Conservation (phyloP, 805 yeast species). For the Metschnikowia lachancei region DNA sequence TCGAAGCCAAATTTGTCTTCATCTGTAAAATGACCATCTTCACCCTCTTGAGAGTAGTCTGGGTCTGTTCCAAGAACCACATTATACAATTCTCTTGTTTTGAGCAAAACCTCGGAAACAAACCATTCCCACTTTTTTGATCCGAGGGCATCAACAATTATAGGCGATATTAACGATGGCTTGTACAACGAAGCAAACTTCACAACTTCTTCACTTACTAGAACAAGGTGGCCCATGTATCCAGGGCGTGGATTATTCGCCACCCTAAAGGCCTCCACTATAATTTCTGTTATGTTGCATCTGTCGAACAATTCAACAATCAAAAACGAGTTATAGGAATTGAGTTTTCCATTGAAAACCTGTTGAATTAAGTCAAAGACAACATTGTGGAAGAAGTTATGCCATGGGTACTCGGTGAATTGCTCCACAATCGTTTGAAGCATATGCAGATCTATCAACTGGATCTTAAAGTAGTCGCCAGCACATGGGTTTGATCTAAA, state of each 20-base stretch:
- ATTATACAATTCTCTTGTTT: conserved; percentile 55
- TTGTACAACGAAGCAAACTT: conserved; percentile 69
- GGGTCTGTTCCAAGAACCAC: conserved; percentile 51
- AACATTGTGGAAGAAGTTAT: conserved; percentile 93
- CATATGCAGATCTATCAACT: conserved; percentile 70
- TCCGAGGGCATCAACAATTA: conserved; percentile 58
- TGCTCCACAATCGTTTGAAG: conserved; percentile 64
- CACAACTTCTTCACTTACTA: conserved; percentile 93
- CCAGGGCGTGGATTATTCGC: conserved; percentile 68
- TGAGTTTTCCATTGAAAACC: conserved; percentile 85
- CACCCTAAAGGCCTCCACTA: conserved; percentile 53
- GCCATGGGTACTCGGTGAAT: conserved; percentile 91
- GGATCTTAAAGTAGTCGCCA: conserved; percentile 85
- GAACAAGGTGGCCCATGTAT: conserved; percentile 93
- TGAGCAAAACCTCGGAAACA: conserved; percentile 46
- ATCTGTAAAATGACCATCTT: conserved; percentile 7
- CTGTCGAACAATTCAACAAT: conserved; percentile 30
- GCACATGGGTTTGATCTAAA: conserved; percentile 61
- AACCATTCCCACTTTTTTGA: conserved; percentile 46
- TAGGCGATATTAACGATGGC: conserved; percentile 57
- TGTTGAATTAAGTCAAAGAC: conserved; percentile 96
- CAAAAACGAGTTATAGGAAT: conserved; percentile 69
- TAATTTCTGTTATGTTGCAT: conserved; percentile 18
- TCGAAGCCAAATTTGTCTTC: conserved; percentile 26
- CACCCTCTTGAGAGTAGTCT: conserved; percentile 14